phyloP scores from a whole-genome alignment of 1,284 basidiomycete genomes.

The Leccinum fuscescens region DNA sequence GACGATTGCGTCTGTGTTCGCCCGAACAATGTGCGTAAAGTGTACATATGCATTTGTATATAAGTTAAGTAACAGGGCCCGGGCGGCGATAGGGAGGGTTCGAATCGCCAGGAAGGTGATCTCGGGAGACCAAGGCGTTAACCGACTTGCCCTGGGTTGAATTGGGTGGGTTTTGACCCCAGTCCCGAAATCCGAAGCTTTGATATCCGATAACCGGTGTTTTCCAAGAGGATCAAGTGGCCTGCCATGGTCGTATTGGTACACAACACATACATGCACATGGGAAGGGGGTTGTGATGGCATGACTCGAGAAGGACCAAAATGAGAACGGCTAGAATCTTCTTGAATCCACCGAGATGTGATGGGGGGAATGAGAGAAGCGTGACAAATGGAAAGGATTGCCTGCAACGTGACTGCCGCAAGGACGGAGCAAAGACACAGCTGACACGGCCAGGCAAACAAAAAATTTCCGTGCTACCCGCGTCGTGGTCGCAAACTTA shows the following conservation, averaged over 20 bases:
- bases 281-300: slow-evolving; percentile 9
- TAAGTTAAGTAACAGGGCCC: slow-evolving; percentile 4
- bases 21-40: slow-evolving; percentile 7
- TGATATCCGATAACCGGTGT: slow-evolving; percentile 16
- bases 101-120: slow-evolving; percentile 18
- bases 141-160: neutral
- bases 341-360: slow-evolving; percentile 13
- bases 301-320: slow-evolving; percentile 13
- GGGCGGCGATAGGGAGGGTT: slow-evolving; percentile 20
- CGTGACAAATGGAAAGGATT: slow-evolving; percentile 17
- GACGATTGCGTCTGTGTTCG: slow-evolving; percentile 14
- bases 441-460: slow-evolving; percentile 20
- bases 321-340: slow-evolving; percentile 12
- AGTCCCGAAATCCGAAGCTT: slow-evolving; percentile 9
- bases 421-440: slow-evolving; percentile 36
- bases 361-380: slow-evolving; percentile 2
- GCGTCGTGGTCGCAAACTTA: slow-evolving; percentile 29
- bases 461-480: slow-evolving; percentile 33
- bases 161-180: slow-evolving; percentile 1
- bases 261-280: neutral
- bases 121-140: slow-evolving; percentile 23
- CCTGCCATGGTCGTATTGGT: slow-evolving; percentile 1
- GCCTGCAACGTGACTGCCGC: slow-evolving; percentile 34
- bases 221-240: slow-evolving; percentile 16
- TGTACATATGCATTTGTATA: slow-evolving; percentile 8